phyloP scores from a whole-genome alignment of 2,329 filamentous ascomycete species.

The Verruconis gallopava region DNA sequence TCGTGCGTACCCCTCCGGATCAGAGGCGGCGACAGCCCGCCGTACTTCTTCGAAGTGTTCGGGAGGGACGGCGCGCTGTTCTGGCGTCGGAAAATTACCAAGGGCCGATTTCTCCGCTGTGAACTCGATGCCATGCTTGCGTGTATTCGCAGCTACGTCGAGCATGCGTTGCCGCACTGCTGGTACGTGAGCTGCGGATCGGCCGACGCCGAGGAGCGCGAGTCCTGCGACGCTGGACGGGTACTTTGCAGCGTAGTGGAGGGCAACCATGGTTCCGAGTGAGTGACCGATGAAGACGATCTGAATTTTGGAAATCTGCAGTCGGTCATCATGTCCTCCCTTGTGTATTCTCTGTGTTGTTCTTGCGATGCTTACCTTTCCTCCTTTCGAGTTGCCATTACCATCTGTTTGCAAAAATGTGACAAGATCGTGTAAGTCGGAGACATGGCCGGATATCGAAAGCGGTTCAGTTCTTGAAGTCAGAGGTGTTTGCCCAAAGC shows the following conservation, averaged over 20 bases:
- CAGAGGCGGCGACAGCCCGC: conserved; percentile 2
- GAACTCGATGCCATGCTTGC: conserved; percentile 3
- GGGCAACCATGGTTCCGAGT: conserved; percentile 2
- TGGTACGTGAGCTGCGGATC: conserved; percentile 3
- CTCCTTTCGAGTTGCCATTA: not conserved
- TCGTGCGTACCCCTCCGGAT: conserved; percentile 3
- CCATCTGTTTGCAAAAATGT: not conserved
- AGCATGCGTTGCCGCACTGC: conserved; percentile 3
- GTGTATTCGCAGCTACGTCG: conserved; percentile 2
- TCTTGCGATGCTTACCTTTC: too few species aligned
- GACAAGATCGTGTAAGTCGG: conserved; percentile 4
- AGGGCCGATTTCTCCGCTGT: not conserved
- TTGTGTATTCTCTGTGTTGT: too few species aligned
- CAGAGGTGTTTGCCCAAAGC: conserved; percentile 1
- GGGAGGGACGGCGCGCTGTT: not conserved
- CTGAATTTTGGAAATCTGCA: too few species aligned
- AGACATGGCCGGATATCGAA: conserved; percentile 2
- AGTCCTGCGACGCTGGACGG: not conserved
- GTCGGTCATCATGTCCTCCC: too few species aligned
- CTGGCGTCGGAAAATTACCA: not conserved
- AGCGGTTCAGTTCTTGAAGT: not conserved
- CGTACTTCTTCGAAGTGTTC: not conserved
- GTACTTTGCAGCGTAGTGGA: conserved; percentile 1
- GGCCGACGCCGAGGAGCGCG: conserved; percentile 3
- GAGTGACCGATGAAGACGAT: conserved; percentile 5